Evolutionary conservation across 1,284 basidiomycete genomes (phyloP).

Genomic region (Stygiomarasmius scandens): DNA sequence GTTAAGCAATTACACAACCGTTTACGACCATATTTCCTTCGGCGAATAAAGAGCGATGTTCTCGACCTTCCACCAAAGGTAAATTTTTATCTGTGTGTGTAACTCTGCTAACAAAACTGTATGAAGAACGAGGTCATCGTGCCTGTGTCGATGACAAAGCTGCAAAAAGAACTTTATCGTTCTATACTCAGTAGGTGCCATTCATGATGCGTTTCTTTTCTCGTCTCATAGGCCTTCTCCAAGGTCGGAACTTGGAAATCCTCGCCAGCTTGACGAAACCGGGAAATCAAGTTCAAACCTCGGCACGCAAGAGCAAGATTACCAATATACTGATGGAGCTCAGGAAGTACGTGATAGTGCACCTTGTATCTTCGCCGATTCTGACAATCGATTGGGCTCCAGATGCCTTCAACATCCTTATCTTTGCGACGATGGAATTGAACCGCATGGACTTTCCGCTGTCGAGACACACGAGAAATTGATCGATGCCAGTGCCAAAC

Average conservation of each 20-base stretch:
- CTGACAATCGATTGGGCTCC: conserved; percentile 13
- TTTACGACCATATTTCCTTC: conserved; percentile 90
- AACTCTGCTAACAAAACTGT: no score
- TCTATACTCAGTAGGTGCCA: conserved; percentile 68
- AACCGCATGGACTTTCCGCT: conserved; percentile 65
- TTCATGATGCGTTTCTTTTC: not conserved
- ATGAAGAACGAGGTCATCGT: conserved; percentile 85
- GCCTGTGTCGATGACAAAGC: conserved; percentile 84
- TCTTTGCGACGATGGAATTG: conserved; percentile 80
- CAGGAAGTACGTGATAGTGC: conserved; percentile 60
- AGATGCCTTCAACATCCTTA: conserved; percentile 92
- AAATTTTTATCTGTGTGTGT: no score
- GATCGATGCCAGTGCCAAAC: conserved; percentile 85
- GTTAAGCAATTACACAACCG: conserved; percentile 77
- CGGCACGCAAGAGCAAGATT: conserved; percentile 50
- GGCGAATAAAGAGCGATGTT: conserved; percentile 92
- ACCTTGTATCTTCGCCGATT: conserved; percentile 5
- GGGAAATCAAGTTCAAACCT: conserved; percentile 34
- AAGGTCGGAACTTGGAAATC: conserved; percentile 71
- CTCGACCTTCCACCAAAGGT: conserved; percentile 92
- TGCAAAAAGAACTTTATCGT: conserved; percentile 91
- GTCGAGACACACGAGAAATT: conserved; percentile 77
- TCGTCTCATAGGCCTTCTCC: conserved; percentile 1
- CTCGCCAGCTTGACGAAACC: conserved; percentile 59
- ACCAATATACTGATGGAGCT: conserved; percentile 88